These are phyloP conservation scores for Microbotryum intermedium DNA, from an alignment of 1,284 basidiomycete species.

Conservation along the genomic window DNA sequence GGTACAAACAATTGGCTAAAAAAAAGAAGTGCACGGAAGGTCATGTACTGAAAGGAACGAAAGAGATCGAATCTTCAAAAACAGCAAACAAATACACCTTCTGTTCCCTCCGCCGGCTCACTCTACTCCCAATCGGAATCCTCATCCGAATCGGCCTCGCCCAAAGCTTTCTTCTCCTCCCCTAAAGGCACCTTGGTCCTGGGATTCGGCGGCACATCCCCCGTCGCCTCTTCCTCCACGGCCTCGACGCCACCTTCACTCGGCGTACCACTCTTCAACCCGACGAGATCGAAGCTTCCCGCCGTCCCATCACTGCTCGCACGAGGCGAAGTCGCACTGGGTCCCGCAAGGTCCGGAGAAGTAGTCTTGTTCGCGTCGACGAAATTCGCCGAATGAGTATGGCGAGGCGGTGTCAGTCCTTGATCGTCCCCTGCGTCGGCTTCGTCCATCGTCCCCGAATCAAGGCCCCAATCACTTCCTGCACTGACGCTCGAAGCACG, in stretches of 20 bases:
- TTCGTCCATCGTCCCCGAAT: not conserved
- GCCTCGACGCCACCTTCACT: conserved; percentile 10
- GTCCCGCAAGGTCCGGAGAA: not conserved
- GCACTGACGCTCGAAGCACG: not conserved
- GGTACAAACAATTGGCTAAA: too few species aligned
- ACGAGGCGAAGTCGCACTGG: conserved; percentile 4
- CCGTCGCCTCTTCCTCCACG: not conserved
- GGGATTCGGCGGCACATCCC: not conserved
- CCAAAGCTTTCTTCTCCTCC: not conserved
- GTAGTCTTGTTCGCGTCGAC: not conserved
- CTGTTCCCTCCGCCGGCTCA: not conserved
- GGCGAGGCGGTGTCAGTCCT: not conserved
- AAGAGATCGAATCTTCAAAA: too few species aligned
- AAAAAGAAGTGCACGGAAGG: too few species aligned
- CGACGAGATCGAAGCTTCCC: conserved; percentile 30
- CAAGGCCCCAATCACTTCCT: not conserved
- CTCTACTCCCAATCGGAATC: conserved; percentile 33
- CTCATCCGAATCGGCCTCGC: not conserved
- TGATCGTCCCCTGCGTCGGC: not conserved
- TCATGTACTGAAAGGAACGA: too few species aligned
- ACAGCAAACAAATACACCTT: too few species aligned
- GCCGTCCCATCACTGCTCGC: conserved; percentile 23
- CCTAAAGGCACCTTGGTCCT: not conserved
- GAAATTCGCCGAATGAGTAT: not conserved
- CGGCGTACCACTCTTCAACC: conserved; percentile 22